Conservation (phyloP, 1,284 basidiomycete species). For the Ceratobasidium sp. region DNA sequence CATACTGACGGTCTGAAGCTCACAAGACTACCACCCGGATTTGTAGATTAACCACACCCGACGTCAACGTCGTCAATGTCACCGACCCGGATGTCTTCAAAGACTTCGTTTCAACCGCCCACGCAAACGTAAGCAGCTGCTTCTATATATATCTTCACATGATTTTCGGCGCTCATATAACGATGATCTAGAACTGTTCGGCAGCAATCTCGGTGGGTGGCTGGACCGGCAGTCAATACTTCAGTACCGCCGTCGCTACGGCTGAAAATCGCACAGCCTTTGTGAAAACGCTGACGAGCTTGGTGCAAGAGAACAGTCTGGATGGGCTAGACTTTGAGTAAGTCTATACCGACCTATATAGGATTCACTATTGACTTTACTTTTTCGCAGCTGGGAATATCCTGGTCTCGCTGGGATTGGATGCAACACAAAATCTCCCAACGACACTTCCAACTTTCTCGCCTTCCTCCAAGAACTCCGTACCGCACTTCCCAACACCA, state of each 20-base stretch:
- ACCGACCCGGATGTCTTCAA: constrained; percentile 42
- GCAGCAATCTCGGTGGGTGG: constrained; percentile 46
- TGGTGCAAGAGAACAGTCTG: constrained; percentile 61
- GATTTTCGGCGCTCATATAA: neutral
- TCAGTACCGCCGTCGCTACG: constrained; percentile 60
- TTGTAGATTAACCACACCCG: constrained; percentile 25
- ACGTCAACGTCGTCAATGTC: constrained; percentile 39
- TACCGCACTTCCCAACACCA: constrained; percentile 58
- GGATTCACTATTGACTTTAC: neutral
- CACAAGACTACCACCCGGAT: neutral
- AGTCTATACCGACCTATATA: neutral
- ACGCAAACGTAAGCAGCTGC: constrained; percentile 44
- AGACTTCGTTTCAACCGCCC: constrained; percentile 46
- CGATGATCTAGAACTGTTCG: constrained; percentile 42
- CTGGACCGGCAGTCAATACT: constrained; percentile 53
- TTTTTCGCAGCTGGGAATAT: constrained; percentile 62
- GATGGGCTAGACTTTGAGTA: constrained; percentile 63
- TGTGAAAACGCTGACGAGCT: constrained; percentile 58
- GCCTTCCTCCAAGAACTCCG: constrained; percentile 61
- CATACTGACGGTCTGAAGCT: neutral
- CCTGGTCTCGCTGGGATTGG: constrained; percentile 59
- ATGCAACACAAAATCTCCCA: constrained; percentile 58
- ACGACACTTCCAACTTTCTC: constrained; percentile 62
- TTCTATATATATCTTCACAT: neutral
- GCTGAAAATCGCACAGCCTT: constrained; percentile 56